phyloP scores from a whole-genome alignment of 768 basidiomycete species.

The Rhodotorula taiwanensis region DNA sequence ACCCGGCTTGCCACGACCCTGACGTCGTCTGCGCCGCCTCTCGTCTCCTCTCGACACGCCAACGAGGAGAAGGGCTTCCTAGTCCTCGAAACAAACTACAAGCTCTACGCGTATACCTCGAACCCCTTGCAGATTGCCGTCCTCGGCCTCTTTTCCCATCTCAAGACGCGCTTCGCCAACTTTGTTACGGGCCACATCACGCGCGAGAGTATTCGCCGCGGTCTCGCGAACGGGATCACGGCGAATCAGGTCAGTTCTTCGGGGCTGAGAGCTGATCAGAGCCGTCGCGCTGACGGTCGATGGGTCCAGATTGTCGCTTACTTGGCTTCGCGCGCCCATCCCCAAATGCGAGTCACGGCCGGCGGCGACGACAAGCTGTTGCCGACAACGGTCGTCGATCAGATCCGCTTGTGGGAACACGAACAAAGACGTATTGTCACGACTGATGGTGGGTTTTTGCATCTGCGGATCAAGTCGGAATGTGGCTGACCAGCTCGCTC shows the following conservation, averaged over 20 bases:
- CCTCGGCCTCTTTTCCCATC: slow-evolving; percentile 80
- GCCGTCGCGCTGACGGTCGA: background rate
- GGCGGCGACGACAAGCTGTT: slow-evolving; percentile 70
- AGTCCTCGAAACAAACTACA: slow-evolving; percentile 95
- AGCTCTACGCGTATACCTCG: slow-evolving; percentile 95
- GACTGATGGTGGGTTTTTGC: slow-evolving; percentile 50
- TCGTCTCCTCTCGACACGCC: slow-evolving; percentile 47
- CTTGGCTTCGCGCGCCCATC: slow-evolving; percentile 86
- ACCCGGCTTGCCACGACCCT: slow-evolving; percentile 90
- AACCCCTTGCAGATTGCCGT: slow-evolving; percentile 96
- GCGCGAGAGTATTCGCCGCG: slow-evolving; percentile 88
- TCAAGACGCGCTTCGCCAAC: slow-evolving; percentile 93
- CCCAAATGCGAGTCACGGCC: slow-evolving; percentile 90
- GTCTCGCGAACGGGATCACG: slow-evolving; percentile 87
- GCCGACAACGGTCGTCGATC: slow-evolving; percentile 95
- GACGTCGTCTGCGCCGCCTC: slow-evolving; percentile 76
- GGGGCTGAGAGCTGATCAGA: background rate
- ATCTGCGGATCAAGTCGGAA: too few species aligned
- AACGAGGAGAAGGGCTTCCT: slow-evolving; percentile 65
- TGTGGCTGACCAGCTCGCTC: slow-evolving; percentile 16
- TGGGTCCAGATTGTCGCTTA: slow-evolving; percentile 80
- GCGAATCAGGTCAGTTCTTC: slow-evolving; percentile 66
- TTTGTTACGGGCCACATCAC: slow-evolving; percentile 93
- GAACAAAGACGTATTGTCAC: slow-evolving; percentile 86
- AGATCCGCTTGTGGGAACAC: slow-evolving; percentile 93